phyloP scores from a whole-genome alignment of 768 basidiomycete genomes.

The Mycena rosella region DNA sequence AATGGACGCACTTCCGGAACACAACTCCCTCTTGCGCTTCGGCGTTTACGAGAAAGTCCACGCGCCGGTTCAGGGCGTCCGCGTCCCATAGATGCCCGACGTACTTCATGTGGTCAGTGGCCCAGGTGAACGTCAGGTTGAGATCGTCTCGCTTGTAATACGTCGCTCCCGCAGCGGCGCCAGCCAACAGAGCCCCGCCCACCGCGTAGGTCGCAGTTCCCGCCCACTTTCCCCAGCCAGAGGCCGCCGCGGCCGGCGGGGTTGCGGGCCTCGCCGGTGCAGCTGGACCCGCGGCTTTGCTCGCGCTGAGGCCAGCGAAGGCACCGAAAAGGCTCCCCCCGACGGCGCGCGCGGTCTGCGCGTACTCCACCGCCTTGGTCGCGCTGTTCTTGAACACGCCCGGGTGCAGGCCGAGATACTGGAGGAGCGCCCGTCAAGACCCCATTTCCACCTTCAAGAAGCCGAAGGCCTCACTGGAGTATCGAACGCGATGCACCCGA shows the following conservation, averaged over 20 bases:
- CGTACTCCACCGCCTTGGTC: conserved; percentile 79
- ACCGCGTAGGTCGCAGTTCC: conserved; percentile 73
- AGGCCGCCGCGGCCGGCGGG: conserved; percentile 49
- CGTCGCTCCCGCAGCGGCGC: conserved; percentile 87
- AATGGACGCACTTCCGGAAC: conserved; percentile 75
- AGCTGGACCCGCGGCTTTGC: conserved; percentile 51
- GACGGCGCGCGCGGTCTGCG: conserved; percentile 72
- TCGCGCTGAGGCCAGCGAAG: conserved; percentile 62
- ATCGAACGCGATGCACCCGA: conserved; percentile 89
- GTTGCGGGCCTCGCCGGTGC: conserved; percentile 41
- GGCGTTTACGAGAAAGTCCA: conserved; percentile 72
- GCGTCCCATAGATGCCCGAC: conserved; percentile 90
- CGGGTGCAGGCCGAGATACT: conserved; percentile 93
- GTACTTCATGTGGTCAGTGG: conserved; percentile 91
- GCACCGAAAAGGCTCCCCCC: conserved; percentile 74
- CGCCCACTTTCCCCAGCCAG: conserved; percentile 74
- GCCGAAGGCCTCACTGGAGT: conserved; percentile 75
- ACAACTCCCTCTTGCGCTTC: conserved; percentile 73
- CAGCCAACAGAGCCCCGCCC: conserved; percentile 82
- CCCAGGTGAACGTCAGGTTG: conserved; percentile 77
- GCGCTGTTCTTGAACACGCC: conserved; percentile 87
- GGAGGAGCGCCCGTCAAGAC: conserved; percentile 16
- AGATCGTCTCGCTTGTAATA: conserved; percentile 87
- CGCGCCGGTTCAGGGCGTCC: conserved; percentile 66
- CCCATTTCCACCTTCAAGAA: not conserved